Evolutionary conservation across 1,284 basidiomycete species (phyloP).

Genomic region (Agroathelia rolfsii): DNA sequence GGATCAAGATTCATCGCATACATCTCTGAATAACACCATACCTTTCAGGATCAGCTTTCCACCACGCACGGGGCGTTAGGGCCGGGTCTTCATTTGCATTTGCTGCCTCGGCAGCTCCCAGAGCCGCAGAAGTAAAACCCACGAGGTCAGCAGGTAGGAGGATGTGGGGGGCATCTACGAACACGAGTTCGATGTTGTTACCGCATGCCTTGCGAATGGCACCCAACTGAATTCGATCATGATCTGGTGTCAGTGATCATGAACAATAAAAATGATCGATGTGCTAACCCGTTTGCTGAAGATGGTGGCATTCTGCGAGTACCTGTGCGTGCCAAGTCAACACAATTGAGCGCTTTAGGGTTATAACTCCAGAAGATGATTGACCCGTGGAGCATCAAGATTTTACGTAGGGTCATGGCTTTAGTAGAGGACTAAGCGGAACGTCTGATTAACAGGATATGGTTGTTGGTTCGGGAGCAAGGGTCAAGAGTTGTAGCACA

Average conservation of each 20-base stretch:
- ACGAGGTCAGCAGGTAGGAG: conserved; percentile 64
- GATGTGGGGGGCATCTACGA: conserved; percentile 71
- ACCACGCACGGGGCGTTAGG: conserved; percentile 75
- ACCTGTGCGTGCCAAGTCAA: conserved; percentile 37
- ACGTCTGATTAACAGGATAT: too few relatives aligned
- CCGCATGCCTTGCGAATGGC: conserved; percentile 63
- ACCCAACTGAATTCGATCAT: conserved; percentile 43
- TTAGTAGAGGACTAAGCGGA: too few relatives aligned
- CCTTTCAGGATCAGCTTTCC: conserved; percentile 43
- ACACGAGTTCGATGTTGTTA: conserved; percentile 69
- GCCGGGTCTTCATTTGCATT: conserved; percentile 44
- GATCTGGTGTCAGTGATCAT: conserved; percentile 7
- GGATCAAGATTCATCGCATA: too few relatives aligned
- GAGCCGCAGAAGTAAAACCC: conserved; percentile 29
- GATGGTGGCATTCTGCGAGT: conserved; percentile 72
- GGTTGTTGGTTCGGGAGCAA: too few relatives aligned
- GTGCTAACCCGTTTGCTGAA: conserved; percentile 68
- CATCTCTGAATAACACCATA: conserved; percentile 36
- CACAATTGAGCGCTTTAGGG: too few relatives aligned
- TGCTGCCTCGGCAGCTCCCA: conserved; percentile 46
- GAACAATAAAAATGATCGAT: conserved; percentile 1
- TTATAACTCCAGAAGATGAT: conserved; percentile 13
- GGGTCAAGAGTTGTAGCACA: too few relatives aligned
- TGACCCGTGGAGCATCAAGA: conserved; percentile 54
- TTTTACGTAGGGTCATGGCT: too few relatives aligned